These are phyloP conservation scores for Echinochloa phyllopogon DNA, from an alignment of 176 grass and related monocot species.

Conservation along the genomic window DNA sequence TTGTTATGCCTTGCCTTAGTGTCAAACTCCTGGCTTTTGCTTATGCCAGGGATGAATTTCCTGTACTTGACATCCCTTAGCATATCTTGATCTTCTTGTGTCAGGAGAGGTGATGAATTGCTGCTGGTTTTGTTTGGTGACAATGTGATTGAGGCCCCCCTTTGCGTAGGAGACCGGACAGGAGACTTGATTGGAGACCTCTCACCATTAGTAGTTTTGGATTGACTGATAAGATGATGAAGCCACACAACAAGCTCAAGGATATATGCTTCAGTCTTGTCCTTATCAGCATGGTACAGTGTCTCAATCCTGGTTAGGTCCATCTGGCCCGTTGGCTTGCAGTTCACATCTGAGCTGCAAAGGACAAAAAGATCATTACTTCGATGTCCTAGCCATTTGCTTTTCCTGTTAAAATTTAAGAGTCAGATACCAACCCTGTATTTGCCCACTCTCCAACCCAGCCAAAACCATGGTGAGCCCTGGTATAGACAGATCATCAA, in stretches of 20 bases:
- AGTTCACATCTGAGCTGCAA: slow-evolving; percentile 81
- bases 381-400: not conserved
- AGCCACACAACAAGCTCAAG: slow-evolving; percentile 84
- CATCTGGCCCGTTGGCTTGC: slow-evolving; percentile 68
- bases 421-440: slow-evolving; percentile 60
- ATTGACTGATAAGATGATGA: slow-evolving; percentile 89
- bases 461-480: slow-evolving; percentile 90
- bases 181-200: slow-evolving; percentile 93
- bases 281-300: slow-evolving; percentile 94
- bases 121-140: slow-evolving; percentile 51
- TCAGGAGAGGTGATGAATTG: slow-evolving; percentile 68
- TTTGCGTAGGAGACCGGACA: slow-evolving; percentile 73
- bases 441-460: slow-evolving; percentile 96
- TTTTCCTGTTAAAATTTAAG: slow-evolving; percentile 24
- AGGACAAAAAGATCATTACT: slow-evolving; percentile 8
- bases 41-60: slow-evolving; percentile 88
- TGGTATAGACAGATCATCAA: slow-evolving; percentile 38
- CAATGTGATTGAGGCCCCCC: slow-evolving; percentile 44
- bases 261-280: slow-evolving; percentile 85
- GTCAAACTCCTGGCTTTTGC: slow-evolving; percentile 96
- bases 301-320: slow-evolving; percentile 89
- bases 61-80: slow-evolving; percentile 79
- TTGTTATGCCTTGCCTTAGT: slow-evolving; percentile 57
- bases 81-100: slow-evolving; percentile 97
- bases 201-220: slow-evolving; percentile 64